A percentile compares a stretch with the other conserved stretches of the same genome.
These are phyloP conservation scores for Nitzschia putrida DNA, from an alignment of 108 stramenopile genomes.

Conservation along the genomic window DNA sequence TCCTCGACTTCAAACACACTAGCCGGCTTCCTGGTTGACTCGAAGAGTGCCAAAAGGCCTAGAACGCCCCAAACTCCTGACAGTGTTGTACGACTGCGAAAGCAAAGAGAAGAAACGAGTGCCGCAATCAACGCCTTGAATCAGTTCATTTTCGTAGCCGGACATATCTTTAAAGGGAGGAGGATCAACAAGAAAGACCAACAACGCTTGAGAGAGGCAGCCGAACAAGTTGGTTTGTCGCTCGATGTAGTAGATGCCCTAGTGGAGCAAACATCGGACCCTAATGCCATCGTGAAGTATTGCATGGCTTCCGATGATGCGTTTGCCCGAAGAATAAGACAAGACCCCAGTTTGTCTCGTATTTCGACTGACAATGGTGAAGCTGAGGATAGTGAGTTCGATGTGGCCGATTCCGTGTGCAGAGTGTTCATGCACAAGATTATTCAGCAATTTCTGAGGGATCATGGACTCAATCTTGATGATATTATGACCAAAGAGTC, in stretches of 20 bases:
- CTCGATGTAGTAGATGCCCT: slow-evolving; percentile 34
- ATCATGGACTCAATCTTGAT: slow-evolving; percentile 29
- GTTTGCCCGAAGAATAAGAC: slow-evolving; percentile 34
- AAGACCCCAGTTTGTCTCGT: slow-evolving; percentile 26
- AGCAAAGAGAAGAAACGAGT: slow-evolving; percentile 12
- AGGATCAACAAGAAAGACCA: slow-evolving; percentile 17
- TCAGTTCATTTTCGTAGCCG: slow-evolving; percentile 42
- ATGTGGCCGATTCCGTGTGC: slow-evolving; percentile 35
- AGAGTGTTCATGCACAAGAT: slow-evolving; percentile 43
- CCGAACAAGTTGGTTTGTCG: slow-evolving; percentile 34
- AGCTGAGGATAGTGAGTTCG: slow-evolving; percentile 10
- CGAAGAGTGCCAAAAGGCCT: background rate
- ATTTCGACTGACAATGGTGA: slow-evolving; percentile 8
- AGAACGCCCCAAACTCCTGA: background rate
- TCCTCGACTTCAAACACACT: slow-evolving; percentile 20
- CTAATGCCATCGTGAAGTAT: slow-evolving; percentile 34
- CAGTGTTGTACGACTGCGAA: background rate
- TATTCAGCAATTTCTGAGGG: slow-evolving; percentile 34
- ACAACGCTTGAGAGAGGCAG: slow-evolving; percentile 28
- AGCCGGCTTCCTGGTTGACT: slow-evolving; percentile 24
- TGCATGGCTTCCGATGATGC: slow-evolving; percentile 38
- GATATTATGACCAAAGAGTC: slow-evolving; percentile 35
- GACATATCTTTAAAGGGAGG: slow-evolving; percentile 34
- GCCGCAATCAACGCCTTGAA: slow-evolving; percentile 32
- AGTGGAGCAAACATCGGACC: slow-evolving; percentile 33